phyloP scores from a whole-genome alignment of 2,329 filamentous ascomycete genomes.

The Ceratocystis variospora region DNA sequence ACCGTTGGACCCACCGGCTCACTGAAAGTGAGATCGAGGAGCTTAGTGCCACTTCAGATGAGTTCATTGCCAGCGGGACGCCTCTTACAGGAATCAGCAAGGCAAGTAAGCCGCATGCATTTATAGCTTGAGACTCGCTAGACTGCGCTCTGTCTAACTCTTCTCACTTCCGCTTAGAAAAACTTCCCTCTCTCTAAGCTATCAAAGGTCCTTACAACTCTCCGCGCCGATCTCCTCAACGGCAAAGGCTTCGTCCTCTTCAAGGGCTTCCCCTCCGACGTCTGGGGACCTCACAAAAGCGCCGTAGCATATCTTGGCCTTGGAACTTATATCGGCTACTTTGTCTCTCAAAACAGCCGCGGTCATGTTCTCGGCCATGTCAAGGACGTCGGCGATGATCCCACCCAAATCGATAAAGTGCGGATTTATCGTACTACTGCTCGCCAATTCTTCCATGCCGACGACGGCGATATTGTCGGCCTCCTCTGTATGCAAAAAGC shows the following conservation, averaged over 20 bases:
- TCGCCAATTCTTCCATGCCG: constrained; percentile 43
- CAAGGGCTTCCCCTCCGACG: constrained; percentile 63
- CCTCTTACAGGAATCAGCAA: constrained; percentile 54
- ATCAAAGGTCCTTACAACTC: constrained; percentile 25
- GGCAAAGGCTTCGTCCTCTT: constrained; percentile 85
- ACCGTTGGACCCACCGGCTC: constrained; percentile 61
- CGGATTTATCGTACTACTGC: constrained; percentile 84
- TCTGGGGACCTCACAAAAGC: constrained; percentile 67
- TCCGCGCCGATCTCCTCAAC: constrained; percentile 43
- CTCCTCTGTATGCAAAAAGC: constrained; percentile 68
- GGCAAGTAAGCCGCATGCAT: constrained; percentile 20
- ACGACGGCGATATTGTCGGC: constrained; percentile 71
- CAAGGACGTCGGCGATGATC: constrained; percentile 73
- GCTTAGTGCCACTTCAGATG: constrained; percentile 51
- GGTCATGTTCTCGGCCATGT: constrained; percentile 82
- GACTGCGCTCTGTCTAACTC: background rate
- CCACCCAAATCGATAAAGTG: constrained; percentile 65
- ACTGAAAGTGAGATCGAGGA: constrained; percentile 52
- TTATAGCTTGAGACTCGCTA: background rate
- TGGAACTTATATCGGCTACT: constrained; percentile 73
- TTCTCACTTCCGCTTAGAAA: constrained; percentile 21
- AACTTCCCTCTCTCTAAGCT: constrained; percentile 35
- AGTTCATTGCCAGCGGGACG: constrained; percentile 49
- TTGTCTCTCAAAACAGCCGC: constrained; percentile 70
- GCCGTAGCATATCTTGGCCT: constrained; percentile 86